These are phyloP conservation scores for Meira miltonrushii DNA, from an alignment of 1,284 basidiomycete genomes.

Conservation along the genomic window DNA sequence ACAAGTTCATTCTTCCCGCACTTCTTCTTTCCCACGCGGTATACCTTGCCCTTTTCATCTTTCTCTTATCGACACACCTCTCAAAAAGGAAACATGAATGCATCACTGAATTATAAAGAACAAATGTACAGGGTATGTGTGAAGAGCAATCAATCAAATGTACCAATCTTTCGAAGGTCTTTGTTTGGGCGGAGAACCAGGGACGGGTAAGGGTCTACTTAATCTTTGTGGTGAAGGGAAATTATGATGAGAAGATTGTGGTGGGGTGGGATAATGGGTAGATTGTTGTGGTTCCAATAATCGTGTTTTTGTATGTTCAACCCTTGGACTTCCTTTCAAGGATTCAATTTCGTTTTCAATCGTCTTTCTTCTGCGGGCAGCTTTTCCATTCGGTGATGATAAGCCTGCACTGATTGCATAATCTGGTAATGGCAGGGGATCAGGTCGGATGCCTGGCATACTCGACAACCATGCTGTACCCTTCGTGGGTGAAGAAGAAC, in stretches of 20 bases:
- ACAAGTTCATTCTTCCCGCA: too few species aligned
- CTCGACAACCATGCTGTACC: slow-evolving; percentile 3
- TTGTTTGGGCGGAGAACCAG: slow-evolving; percentile 2
- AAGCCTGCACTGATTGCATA: neutral
- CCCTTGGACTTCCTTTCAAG: slow-evolving; percentile 12
- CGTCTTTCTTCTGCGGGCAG: slow-evolving; percentile 24
- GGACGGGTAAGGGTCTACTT: neutral
- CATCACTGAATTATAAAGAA: too few species aligned
- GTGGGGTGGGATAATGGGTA: too few species aligned
- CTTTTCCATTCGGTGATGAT: slow-evolving; percentile 15
- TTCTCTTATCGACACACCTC: too few species aligned
- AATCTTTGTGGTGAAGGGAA: neutral
- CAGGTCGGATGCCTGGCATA: slow-evolving; percentile 15
- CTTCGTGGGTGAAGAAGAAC: slow-evolving; percentile 22
- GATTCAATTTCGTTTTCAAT: slow-evolving; percentile 56
- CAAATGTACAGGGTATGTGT: too few species aligned
- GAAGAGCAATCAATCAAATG: slow-evolving; percentile 7
- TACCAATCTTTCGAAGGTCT: slow-evolving; percentile 13
- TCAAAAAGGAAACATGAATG: too few species aligned
- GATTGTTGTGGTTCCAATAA: slow-evolving; percentile 8
- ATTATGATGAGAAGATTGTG: too few species aligned
- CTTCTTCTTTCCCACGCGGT: too few species aligned
- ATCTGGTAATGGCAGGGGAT: slow-evolving; percentile 24
- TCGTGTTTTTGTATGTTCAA: slow-evolving; percentile 7
- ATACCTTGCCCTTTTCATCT: too few species aligned